Percentiles rank a stretch among this genome's conserved stretches.
These are phyloP conservation scores for Cladochytrium replicatum DNA, from an alignment of 192 early-diverging fungal genomes.

Conservation along the genomic window DNA sequence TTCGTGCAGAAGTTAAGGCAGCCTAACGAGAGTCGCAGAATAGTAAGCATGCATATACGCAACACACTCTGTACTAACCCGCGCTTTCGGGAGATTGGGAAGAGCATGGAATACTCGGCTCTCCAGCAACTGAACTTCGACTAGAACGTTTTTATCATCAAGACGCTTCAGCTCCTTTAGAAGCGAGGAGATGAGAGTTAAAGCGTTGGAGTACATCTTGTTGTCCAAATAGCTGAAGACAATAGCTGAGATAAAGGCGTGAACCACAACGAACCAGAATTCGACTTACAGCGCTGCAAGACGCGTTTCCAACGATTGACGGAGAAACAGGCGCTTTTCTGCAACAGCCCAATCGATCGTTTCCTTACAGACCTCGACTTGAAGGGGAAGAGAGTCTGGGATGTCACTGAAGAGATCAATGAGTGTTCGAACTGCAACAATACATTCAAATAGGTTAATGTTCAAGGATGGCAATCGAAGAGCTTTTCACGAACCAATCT, in stretches of 20 bases:
- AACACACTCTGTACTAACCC: slow-evolving; percentile 32
- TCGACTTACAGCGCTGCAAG: slow-evolving; percentile 64
- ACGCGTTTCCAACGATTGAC: slow-evolving; percentile 90
- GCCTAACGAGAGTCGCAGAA: slow-evolving; percentile 40
- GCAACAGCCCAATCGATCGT: slow-evolving; percentile 84
- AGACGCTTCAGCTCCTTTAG: slow-evolving; percentile 95
- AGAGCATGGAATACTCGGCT: slow-evolving; percentile 87
- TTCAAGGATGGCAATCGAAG: too few species aligned
- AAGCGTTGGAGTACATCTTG: slow-evolving; percentile 88
- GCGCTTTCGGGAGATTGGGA: slow-evolving; percentile 85
- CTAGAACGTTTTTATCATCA: slow-evolving; percentile 96
- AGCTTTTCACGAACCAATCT: too few species aligned
- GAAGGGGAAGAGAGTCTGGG: slow-evolving; percentile 73
- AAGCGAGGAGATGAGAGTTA: slow-evolving; percentile 69
- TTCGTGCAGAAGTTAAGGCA: slow-evolving; percentile 91
- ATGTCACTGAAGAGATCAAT: slow-evolving; percentile 83
- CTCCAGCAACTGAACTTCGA: slow-evolving; percentile 95
- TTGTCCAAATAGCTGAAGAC: slow-evolving; percentile 66
- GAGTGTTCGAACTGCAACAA: slow-evolving; percentile 55
- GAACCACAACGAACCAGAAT: slow-evolving; percentile 7
- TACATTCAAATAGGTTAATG: too few species aligned
- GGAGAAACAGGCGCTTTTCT: slow-evolving; percentile 92
- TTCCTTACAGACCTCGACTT: slow-evolving; percentile 89
- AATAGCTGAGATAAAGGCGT: slow-evolving; percentile 9
- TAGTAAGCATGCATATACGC: background rate